Percentiles rank a stretch among this genome's conserved stretches.
These are phyloP conservation scores for Vigna reflexopilosa DNA, from an alignment of 306 rosid genomes.

Conservation along the genomic window DNA sequence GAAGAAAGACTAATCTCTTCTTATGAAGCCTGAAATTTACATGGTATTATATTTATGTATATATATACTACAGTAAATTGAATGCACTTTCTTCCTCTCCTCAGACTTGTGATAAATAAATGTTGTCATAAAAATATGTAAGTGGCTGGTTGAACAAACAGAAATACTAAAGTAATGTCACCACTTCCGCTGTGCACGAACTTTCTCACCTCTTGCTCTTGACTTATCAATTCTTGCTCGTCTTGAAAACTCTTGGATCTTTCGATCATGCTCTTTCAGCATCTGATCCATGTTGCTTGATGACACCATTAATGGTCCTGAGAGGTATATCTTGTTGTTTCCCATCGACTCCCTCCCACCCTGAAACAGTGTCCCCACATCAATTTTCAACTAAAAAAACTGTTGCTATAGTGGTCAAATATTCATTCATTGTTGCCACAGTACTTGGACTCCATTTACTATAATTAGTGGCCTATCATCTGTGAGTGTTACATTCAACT, in stretches of 20 bases:
- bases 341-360: slow-evolving; percentile 61
- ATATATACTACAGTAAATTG: slow-evolving; percentile 43
- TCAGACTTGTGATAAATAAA: slow-evolving; percentile 38
- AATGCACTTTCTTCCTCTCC: slow-evolving; percentile 42
- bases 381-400: background rate
- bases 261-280: slow-evolving; percentile 82
- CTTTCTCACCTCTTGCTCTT: slow-evolving; percentile 51
- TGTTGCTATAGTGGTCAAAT: background rate
- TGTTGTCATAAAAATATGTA: slow-evolving; percentile 33
- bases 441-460: background rate
- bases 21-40: slow-evolving; percentile 47
- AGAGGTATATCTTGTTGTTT: slow-evolving; percentile 79
- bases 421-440: background rate
- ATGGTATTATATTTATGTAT: background rate
- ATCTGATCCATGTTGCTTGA: slow-evolving; percentile 80
- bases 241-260: slow-evolving; percentile 85
- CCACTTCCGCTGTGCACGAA: slow-evolving; percentile 43
- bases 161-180: slow-evolving; percentile 32
- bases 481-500: background rate
- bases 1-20: slow-evolving; percentile 35
- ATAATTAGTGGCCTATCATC: background rate
- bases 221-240: slow-evolving; percentile 62
- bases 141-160: slow-evolving; percentile 37
- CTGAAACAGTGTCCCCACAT: slow-evolving; percentile 53
- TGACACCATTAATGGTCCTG: slow-evolving; percentile 82